Conservation (phyloP, 1,139 yeast species). For the Lodderomyces parapsilosis region DNA sequence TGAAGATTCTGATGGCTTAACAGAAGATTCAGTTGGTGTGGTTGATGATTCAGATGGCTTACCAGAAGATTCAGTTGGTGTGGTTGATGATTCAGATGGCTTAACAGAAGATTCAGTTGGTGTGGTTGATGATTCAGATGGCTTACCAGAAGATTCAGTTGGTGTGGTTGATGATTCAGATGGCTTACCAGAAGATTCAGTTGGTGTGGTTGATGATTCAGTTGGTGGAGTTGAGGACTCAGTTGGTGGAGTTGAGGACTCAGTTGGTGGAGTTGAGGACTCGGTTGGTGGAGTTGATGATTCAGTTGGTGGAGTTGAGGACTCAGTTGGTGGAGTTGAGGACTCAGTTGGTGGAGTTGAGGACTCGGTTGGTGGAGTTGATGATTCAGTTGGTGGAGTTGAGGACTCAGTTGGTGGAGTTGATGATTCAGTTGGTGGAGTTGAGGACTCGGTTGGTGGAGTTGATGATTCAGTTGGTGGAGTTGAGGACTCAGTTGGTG, state of each 20-base stretch:
- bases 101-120: not conserved
- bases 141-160: too few relatives aligned
- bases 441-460: not conserved
- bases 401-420: not conserved
- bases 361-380: not conserved
- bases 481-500: not conserved
- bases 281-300: conserved; percentile 2
- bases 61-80: not conserved
- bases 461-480: not conserved
- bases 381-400: not conserved
- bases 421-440: not conserved
- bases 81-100: not conserved
- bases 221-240: not conserved
- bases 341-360: not conserved
- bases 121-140: not conserved
- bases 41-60: not conserved
- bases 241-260: not conserved
- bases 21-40: not conserved
- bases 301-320: conserved; percentile 8
- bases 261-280: conserved; percentile 1
- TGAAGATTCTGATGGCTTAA: not conserved
- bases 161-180: not conserved
- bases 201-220: not conserved
- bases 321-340: not conserved
- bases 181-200: too few relatives aligned